Evolutionary conservation across 495 filamentous ascomycete genomes (phyloP), one percentile per base, ranked within the genome.

Genomic region (Penicillium riverlandense): DNA sequence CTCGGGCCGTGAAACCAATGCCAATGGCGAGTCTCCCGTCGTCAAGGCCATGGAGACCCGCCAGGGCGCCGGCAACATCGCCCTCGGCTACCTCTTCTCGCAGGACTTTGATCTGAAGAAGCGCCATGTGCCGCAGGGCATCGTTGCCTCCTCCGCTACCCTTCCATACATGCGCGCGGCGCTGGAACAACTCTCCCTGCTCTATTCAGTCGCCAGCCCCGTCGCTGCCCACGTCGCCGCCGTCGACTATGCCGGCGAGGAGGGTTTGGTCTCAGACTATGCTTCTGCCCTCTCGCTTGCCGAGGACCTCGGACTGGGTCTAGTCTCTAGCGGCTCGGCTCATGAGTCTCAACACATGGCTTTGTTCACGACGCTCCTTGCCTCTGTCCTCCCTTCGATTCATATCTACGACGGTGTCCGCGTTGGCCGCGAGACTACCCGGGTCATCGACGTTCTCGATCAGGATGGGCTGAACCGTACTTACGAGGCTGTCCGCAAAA

Each of bases 261-360:
- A 80, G 12, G 84, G 83, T 16, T 74, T 98, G 16, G 83, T 95
- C 33, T 78, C 89, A 32, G 91, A 98, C 57, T 98, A 98, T 69
- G 80, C 76, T 40, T 84, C 82, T 16, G 83, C 86, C 1, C 68
- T 97, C 43, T 78, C 80, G 42, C 66, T 92, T 14, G 85, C 88
- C n/a, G 92, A 96, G 59, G 92, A 97, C 34, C 77, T 96, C 27
- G 91, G 94, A 11, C 67, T 96, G 15, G 92, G 82, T 33, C 75
- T 97, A 29, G 76, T 98, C 10, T 81, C 85, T 31, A 96, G 88
- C 54, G 79, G 80, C 22, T 96, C 89, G 22, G 79, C 80, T 22
- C 87, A 94, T 50, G 92, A 98, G 63, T 75, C 84, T 28, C 92
- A 98, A 73, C 94, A 98, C 65, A 97, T 97, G 84, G 77, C 91